These are phyloP conservation scores for Corniculantispora saksenae DNA, from an alignment of 2,329 filamentous ascomycete genomes.

Conservation along the genomic window DNA sequence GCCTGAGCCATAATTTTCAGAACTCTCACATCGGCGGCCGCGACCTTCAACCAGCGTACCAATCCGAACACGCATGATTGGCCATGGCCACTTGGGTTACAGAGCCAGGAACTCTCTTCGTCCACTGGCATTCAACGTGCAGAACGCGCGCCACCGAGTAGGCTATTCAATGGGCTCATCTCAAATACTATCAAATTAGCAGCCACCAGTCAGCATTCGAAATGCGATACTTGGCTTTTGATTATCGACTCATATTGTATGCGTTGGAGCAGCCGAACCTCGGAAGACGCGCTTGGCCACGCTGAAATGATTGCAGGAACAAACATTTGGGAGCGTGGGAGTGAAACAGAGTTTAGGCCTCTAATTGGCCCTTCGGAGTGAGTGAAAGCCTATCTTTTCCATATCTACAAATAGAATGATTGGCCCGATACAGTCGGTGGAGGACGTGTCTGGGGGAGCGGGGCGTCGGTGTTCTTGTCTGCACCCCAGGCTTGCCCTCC, in stretches of 20 bases:
- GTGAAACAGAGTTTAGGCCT: not conserved
- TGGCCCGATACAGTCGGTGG: constrained; percentile 14
- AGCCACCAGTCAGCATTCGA: not conserved
- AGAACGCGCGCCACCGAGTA: too few species aligned
- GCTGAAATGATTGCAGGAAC: not conserved
- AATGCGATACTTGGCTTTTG: not conserved
- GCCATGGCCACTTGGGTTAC: too few species aligned
- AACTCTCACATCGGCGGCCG: not conserved
- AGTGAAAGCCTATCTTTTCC: constrained; percentile 13
- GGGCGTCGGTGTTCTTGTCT: not conserved
- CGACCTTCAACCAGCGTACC: not conserved
- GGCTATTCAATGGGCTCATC: too few species aligned
- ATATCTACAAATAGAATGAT: constrained; percentile 16
- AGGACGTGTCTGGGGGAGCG: constrained; percentile 1
- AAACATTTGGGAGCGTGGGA: too few species aligned
- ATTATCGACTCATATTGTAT: too few species aligned
- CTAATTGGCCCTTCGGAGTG: not conserved
- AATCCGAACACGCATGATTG: not conserved
- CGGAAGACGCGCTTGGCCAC: not conserved
- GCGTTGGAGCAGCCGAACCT: not conserved
- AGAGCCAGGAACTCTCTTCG: too few species aligned
- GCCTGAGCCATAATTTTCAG: not conserved
- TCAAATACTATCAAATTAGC: not conserved
- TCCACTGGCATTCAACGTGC: too few species aligned
- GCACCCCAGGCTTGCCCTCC: constrained; percentile 4